Conservation (phyloP, 2,329 filamentous ascomycete genomes). For the Pseudopyrenochaeta lycopersici region DNA sequence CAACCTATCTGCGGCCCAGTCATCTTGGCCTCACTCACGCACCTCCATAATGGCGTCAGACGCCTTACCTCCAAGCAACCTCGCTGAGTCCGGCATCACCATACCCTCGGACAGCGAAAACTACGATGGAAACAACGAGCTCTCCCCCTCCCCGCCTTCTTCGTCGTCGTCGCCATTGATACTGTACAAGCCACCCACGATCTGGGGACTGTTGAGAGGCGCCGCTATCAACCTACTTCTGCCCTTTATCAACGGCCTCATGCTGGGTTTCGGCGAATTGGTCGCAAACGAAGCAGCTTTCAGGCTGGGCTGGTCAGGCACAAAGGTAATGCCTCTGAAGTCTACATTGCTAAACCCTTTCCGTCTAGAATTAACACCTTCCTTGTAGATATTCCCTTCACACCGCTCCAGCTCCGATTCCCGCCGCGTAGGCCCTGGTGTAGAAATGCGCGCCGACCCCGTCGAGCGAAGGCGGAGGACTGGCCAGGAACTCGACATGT, state of each 20-base stretch:
- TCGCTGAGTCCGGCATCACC: constrained; percentile 78
- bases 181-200: constrained; percentile 86
- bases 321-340: constrained; percentile 71
- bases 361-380: background rate
- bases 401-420: constrained; percentile 63
- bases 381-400: constrained; percentile 63
- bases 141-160: constrained; percentile 68
- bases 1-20: background rate
- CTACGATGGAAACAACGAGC: constrained; percentile 73
- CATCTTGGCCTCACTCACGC: background rate
- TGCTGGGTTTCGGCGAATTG: constrained; percentile 96
- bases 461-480: constrained; percentile 62
- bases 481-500: constrained; percentile 68
- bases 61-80: constrained; percentile 53
- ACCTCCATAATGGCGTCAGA: constrained; percentile 23
- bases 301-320: constrained; percentile 89
- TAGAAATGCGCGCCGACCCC: constrained; percentile 78
- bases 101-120: constrained; percentile 85
- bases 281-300: constrained; percentile 97
- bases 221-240: constrained; percentile 95
- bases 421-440: constrained; percentile 78
- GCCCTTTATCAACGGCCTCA: constrained; percentile 96
- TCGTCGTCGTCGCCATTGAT: constrained; percentile 74
- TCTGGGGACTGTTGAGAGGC: constrained; percentile 85
- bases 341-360: too few relatives aligned